Evolutionary conservation across 2,329 filamentous ascomycete species (phyloP).

Genomic region (Pseudogymnoascus destructans): DNA sequence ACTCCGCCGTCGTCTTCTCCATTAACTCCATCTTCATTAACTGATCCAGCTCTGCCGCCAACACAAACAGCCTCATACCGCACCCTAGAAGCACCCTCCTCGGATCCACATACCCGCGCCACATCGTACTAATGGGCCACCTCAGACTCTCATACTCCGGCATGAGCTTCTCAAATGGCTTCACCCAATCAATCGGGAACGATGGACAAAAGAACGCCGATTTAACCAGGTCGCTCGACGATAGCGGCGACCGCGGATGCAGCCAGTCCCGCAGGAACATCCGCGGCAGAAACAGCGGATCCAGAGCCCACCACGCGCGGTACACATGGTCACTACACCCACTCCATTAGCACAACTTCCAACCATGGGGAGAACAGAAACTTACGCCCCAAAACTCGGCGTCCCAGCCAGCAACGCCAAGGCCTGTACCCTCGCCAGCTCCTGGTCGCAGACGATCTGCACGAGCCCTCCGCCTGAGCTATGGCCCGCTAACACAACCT

Average conservation of each 20-base stretch:
- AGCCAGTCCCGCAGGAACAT: slow-evolving; percentile 24
- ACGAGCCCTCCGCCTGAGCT: slow-evolving; percentile 30
- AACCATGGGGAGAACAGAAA: slow-evolving; percentile 4
- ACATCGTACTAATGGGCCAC: slow-evolving; percentile 30
- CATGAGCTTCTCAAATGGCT: slow-evolving; percentile 27
- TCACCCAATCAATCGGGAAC: slow-evolving; percentile 25
- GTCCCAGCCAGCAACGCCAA: slow-evolving; percentile 28
- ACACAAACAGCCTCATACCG: slow-evolving; percentile 17
- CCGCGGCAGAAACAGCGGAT: slow-evolving; percentile 29
- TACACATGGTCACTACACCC: slow-evolving; percentile 20
- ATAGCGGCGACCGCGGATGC: slow-evolving; percentile 29
- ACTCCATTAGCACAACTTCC: slow-evolving; percentile 8
- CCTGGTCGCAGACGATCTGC: slow-evolving; percentile 28
- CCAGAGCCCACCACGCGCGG: slow-evolving; percentile 25
- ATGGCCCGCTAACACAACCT: slow-evolving; percentile 28
- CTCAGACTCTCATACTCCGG: slow-evolving; percentile 31
- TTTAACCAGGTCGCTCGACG: slow-evolving; percentile 29
- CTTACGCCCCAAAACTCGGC: slow-evolving; percentile 30
- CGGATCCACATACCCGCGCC: slow-evolving; percentile 25
- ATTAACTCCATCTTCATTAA: slow-evolving; percentile 20
- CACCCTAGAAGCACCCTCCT: slow-evolving; percentile 24
- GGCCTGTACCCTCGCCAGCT: slow-evolving; percentile 24
- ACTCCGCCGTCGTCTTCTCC: slow-evolving; percentile 23
- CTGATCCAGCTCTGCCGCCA: slow-evolving; percentile 21
- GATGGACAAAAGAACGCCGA: slow-evolving; percentile 30